phyloP scores from a whole-genome alignment of 805 yeast species.

The Metschnikowia dekortorum region DNA sequence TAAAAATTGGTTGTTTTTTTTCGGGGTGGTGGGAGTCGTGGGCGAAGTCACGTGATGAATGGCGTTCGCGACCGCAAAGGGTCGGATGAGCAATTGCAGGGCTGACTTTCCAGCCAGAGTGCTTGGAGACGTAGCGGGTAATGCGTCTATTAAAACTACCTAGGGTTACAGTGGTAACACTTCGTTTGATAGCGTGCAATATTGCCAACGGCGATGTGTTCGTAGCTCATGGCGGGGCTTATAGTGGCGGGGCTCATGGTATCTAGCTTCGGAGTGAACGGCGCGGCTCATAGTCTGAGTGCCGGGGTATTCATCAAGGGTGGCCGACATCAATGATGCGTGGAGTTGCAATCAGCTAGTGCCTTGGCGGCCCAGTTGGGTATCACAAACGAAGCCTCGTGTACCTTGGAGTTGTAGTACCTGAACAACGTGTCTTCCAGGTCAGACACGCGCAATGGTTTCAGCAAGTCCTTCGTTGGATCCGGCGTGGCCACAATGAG shows the following conservation, averaged over 20 bases:
- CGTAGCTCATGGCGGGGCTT: not conserved
- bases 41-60: conserved; percentile 1
- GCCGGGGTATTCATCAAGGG: not conserved
- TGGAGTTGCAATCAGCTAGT: conserved; percentile 11
- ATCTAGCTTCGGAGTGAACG: not conserved
- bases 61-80: not conserved
- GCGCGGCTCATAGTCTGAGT: not conserved
- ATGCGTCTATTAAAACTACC: not conserved
- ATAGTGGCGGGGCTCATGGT: not conserved
- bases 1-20: conserved; percentile 10
- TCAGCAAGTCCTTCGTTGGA: conserved; percentile 37
- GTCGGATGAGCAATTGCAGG: too few relatives aligned
- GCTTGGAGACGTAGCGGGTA: not conserved
- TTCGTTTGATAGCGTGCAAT: too few relatives aligned
- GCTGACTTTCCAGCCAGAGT: not conserved
- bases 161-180: not conserved
- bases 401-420: conserved; percentile 66
- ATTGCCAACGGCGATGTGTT: not conserved
- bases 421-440: conserved; percentile 48
- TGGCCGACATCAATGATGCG: not conserved
- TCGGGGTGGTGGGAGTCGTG: conserved; percentile 4
- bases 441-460: conserved; percentile 49
- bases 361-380: conserved; percentile 71
- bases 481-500: conserved; percentile 68
- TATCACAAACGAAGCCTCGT: conserved; percentile 66